Evolutionary conservation across 2,329 filamentous ascomycete species (phyloP), one percentile per base, ranked within the genome.

Genomic region (Lasiodiplodia hormozganensis): DNA sequence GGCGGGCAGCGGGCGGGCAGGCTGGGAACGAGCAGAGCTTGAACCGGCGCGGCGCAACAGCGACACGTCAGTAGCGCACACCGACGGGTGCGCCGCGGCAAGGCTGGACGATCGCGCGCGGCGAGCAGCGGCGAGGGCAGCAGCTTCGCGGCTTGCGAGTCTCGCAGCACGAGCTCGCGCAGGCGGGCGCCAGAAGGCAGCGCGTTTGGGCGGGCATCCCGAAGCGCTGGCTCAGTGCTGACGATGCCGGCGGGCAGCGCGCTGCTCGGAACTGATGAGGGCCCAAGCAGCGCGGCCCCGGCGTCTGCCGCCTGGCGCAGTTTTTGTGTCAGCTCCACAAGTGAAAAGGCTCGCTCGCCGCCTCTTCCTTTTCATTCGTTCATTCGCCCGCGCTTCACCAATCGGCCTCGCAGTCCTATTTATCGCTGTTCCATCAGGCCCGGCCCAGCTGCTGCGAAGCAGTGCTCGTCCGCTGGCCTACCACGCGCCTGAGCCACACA

Each of bases 311-410:
- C 60, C 43, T 49, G 60, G 49, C 49, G 60, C 49, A 64, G 18
- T 51, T 49, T 53, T 64, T 51, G 60, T 64, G 60, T 58, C 56
- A 58, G 56, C 56, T 40, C 56, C 34, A 58, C 56, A 36, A 58
- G 56, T 58, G 56, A 58, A 58, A 58, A 58, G 54, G 34, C 56
- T 58, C 56, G 56, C 56, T 60, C 56, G 56, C 56, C 56, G 56
- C 56, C 56, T 47, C 38, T 60, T 60, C 56, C 56, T 60, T 60
- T 60, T 60, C 56, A 60, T 60, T 60, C 57, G 57, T 60, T 60
- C 57, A 60, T 60, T 60, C 56, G 38, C 38, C 57, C 57, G 57
- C 57, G 57, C 38, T 60, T 31, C 38, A 31, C 57, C 57, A 60
- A 60, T 60, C 57, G 57, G 57, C 57, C 57, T 60, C 57, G 23